Percentiles rank a stretch among this genome's conserved stretches.
phyloP scores from a whole-genome alignment of 2,329 filamentous ascomycete species.

The Xylariaceae sp. region DNA sequence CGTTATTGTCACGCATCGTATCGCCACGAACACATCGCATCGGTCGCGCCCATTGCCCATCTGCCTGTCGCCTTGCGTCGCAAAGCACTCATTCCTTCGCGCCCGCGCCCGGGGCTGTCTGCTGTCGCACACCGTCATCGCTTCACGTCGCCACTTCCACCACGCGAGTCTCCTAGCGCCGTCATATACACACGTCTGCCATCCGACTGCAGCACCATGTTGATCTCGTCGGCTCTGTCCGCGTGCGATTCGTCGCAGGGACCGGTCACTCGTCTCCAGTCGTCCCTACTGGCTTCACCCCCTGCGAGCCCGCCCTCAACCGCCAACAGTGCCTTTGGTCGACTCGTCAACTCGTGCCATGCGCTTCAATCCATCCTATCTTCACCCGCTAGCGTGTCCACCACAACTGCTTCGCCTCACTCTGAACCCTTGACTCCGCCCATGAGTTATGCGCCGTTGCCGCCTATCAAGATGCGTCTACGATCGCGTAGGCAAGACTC shows the following conservation, averaged over 20 bases:
- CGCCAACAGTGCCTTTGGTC: slow-evolving; percentile 45
- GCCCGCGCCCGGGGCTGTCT: too few relatives aligned
- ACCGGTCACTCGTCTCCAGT: slow-evolving; percentile 42
- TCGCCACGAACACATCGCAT: too few relatives aligned
- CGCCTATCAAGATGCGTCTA: slow-evolving; percentile 52
- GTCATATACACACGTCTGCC: too few relatives aligned
- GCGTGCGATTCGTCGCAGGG: slow-evolving; percentile 51
- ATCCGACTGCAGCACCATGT: slow-evolving; percentile 36
- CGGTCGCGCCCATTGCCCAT: too few relatives aligned
- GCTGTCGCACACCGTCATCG: too few relatives aligned
- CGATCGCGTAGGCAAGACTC: slow-evolving; percentile 41
- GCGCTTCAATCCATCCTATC: slow-evolving; percentile 57
- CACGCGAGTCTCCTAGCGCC: too few relatives aligned
- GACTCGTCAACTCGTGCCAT: slow-evolving; percentile 57
- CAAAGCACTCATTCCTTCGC: too few relatives aligned
- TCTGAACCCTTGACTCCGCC: slow-evolving; percentile 53
- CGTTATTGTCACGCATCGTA: too few relatives aligned
- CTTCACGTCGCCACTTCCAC: too few relatives aligned
- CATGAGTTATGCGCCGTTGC: slow-evolving; percentile 42
- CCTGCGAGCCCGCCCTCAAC: slow-evolving; percentile 53
- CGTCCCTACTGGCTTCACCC: slow-evolving; percentile 54
- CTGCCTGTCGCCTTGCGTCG: too few relatives aligned
- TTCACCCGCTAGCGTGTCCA: slow-evolving; percentile 27
- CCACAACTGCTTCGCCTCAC: slow-evolving; percentile 18
- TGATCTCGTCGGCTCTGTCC: slow-evolving; percentile 55